Conservation (phyloP, 495 filamentous ascomycete genomes). For the Tuber aestivum region DNA sequence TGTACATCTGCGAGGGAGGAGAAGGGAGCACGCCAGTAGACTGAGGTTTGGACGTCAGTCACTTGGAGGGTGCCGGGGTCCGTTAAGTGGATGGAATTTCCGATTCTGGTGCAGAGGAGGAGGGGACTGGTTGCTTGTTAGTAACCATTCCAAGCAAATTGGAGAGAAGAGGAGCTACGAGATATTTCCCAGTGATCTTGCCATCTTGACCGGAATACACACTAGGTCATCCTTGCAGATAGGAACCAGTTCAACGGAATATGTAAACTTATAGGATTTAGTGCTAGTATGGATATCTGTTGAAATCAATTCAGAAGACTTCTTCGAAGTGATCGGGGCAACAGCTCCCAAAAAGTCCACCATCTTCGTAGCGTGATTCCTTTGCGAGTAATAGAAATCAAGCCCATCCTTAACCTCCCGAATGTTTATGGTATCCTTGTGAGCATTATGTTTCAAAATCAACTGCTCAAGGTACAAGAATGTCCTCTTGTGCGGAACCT, state of each 20-base stretch:
- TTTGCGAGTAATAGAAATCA: conserved; percentile 84
- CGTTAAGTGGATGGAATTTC: conserved; percentile 79
- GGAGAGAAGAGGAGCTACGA: conserved; percentile 28
- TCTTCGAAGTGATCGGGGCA: conserved; percentile 70
- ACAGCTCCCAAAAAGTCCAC: conserved; percentile 82
- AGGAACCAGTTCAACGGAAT: conserved; percentile 76
- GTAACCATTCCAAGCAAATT: neutral
- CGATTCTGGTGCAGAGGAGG: conserved; percentile 77
- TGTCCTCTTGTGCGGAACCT: conserved; percentile 93
- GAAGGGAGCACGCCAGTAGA: conserved; percentile 89
- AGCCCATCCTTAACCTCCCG: conserved; percentile 89
- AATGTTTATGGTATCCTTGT: conserved; percentile 92
- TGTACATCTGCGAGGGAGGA: conserved; percentile 72
- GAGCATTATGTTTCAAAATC: conserved; percentile 86
- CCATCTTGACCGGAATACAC: conserved; percentile 81
- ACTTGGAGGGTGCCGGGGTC: conserved; percentile 89
- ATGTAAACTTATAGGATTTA: conserved; percentile 89
- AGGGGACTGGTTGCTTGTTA: conserved; percentile 49
- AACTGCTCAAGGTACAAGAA: conserved; percentile 95
- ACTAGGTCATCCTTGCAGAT: conserved; percentile 97
- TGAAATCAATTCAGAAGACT: conserved; percentile 86
- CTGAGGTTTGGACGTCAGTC: conserved; percentile 67
- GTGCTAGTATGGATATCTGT: conserved; percentile 84
- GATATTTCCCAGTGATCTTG: conserved; percentile 79
- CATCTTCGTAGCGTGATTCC: conserved; percentile 90